Evolutionary conservation across 2,329 filamentous ascomycete species (phyloP), one percentile per base, ranked within the genome.

Genomic region (Albophoma yamanashiensis): DNA sequence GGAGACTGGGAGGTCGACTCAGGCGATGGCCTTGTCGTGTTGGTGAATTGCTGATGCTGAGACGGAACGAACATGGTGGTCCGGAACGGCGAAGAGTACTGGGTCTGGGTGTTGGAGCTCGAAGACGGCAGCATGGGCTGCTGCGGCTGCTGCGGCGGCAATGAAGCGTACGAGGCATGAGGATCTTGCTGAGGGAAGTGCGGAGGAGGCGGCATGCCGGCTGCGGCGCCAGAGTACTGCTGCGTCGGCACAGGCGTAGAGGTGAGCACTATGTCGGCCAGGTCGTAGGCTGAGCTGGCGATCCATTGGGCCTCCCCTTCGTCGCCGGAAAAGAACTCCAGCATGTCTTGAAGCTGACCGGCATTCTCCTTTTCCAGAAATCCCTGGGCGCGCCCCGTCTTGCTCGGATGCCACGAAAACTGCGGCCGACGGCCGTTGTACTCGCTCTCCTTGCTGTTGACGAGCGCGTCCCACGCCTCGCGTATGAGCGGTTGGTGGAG

Each of bases 401-500:
- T 79, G 64, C 79, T 80, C 1, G 79, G 75, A 59, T 82, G 79
- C 85, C 85, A 88, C 59, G 83, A 82, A 66, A 85, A 82, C 65
- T 85, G 82, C 17, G 84, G 84, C 61, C 86, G 79, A 57, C 78
- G 74, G 36, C 76, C 73, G 45, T 69, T 76, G 65, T 82, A 80
- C 62, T 85, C 81, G 22, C 82, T 78, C 63, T 86, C 80, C 65
- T 83, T 79, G 62, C 74, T 74, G 42, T 73, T 72, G 56, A 84
- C 76, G 39, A 86, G 71, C 0, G 78, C 75, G 62, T 85, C 83
- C 85, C 86, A 88, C 5, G 82, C 82, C 58, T 81, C 78, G 63
- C 81, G 79, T 52, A 88, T 81, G 40, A 81, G 78, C 1, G 84
- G 81, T 67, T 89, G 85, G 66, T 87, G 86, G n/a, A 89, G 74